phyloP scores from a whole-genome alignment of 495 filamentous ascomycete species.

The Gamarada debralockiae region DNA sequence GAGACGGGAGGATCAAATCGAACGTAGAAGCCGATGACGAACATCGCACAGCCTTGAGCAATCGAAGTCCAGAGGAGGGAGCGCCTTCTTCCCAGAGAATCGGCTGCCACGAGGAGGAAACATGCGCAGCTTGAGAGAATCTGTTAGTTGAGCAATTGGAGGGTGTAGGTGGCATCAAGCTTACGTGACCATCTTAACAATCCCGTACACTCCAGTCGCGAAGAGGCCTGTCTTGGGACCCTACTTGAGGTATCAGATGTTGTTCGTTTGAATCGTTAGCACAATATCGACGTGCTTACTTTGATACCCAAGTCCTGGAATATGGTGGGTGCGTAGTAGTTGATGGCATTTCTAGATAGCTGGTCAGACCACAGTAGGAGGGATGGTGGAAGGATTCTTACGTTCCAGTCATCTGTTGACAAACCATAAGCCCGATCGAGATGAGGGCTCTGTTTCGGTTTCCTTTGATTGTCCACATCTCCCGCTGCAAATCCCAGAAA shows the following conservation, averaged over 20 bases:
- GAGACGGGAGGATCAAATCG: constrained; percentile 60
- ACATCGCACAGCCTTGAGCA: constrained; percentile 67
- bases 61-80: constrained; percentile 68
- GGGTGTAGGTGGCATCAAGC: no score
- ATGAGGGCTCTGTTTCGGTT: constrained; percentile 61
- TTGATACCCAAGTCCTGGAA: constrained; percentile 57
- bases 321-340: constrained; percentile 72
- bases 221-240: constrained; percentile 37
- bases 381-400: background rate
- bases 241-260: background rate
- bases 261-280: constrained; percentile 21
- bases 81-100: constrained; percentile 22
- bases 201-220: constrained; percentile 61
- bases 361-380: constrained; percentile 1
- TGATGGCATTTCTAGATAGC: constrained; percentile 40
- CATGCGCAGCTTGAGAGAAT: constrained; percentile 44
- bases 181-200: constrained; percentile 50
- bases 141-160: no score
- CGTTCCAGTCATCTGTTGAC: constrained; percentile 40
- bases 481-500: constrained; percentile 60
- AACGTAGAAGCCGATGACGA: constrained; percentile 78
- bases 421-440: constrained; percentile 62
- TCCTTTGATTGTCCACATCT: constrained; percentile 66
- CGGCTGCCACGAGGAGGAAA: constrained; percentile 57
- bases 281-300: no score